phyloP scores from a whole-genome alignment of 495 filamentous ascomycete species.

The Tuber microsphaerosporum region DNA sequence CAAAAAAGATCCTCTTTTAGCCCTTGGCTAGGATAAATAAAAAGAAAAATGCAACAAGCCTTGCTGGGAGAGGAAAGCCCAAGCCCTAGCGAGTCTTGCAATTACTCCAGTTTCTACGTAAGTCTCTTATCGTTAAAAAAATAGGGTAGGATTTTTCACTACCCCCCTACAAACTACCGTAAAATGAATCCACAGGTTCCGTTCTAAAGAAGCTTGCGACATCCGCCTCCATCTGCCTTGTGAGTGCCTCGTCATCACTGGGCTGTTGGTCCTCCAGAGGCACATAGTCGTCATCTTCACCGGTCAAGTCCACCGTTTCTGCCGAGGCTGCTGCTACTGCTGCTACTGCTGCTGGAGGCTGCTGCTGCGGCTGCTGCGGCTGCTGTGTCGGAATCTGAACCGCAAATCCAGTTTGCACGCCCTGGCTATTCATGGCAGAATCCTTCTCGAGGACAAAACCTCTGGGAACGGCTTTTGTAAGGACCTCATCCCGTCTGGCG shows the following conservation, averaged over 20 bases:
- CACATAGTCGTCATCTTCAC: slow-evolving; percentile 34
- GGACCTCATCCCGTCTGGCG: slow-evolving; percentile 28
- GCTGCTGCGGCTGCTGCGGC: background rate
- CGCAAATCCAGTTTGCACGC: slow-evolving; percentile 4
- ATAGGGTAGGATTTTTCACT: background rate
- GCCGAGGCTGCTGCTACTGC: slow-evolving; percentile 11
- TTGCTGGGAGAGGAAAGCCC: no score
- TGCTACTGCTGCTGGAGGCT: slow-evolving; percentile 6
- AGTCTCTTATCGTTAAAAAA: background rate
- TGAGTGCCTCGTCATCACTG: slow-evolving; percentile 35
- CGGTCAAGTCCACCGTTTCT: slow-evolving; percentile 35
- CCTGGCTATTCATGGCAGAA: slow-evolving; percentile 11
- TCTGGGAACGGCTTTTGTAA: slow-evolving; percentile 30
- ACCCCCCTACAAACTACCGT: slow-evolving; percentile 34
- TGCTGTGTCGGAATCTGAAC: slow-evolving; percentile 14
- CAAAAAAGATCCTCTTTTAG: no score
- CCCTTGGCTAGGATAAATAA: no score
- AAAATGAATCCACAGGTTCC: slow-evolving; percentile 36
- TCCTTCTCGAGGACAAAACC: slow-evolving; percentile 26
- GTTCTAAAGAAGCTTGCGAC: slow-evolving; percentile 35
- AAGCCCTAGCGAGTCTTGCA: no score
- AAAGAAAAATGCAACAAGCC: no score
- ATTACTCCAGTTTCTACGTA: background rate
- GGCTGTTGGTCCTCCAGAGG: slow-evolving; percentile 30
- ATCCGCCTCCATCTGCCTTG: slow-evolving; percentile 37